Evolutionary conservation across 495 filamentous ascomycete genomes (phyloP), one percentile per base, ranked within the genome.

Genomic region (Diplogelasinospora grovesii): DNA sequence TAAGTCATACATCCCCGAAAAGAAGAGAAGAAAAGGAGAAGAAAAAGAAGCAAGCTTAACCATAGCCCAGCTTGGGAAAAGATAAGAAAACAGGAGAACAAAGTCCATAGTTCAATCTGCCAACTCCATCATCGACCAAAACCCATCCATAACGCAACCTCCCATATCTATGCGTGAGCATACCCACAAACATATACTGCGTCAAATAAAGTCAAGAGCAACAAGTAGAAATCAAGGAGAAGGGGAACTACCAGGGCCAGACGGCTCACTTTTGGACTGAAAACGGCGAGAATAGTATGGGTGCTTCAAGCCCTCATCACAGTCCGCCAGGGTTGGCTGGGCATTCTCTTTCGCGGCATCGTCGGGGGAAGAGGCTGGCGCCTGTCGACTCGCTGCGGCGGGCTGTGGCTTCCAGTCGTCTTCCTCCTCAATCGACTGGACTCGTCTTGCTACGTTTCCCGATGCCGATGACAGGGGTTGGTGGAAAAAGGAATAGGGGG

Each of bases 221-320:
- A n/a, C n/a, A n/a, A n/a, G n/a, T n/a, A n/a, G n/a, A n/a, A n/a
- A n/a, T n/a, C n/a, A n/a, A n/a, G n/a, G n/a, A n/a, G n/a, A n/a
- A n/a, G n/a, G n/a, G n/a, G n/a, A n/a, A n/a, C n/a, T 18, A 37
- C 26, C 9, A 15, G 21, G 9, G 6, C 21, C 22, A 24, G 14
- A 11, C 13, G 61, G 61, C 33, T 65, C 59, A 41, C 61, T 65
- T 44, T 57, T 63, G 18, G 50, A 57, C 38, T 63, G 50, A 7
- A 61, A 48, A 22, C 57, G 41, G 15, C 57, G 45, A 10, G 59
- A 58, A 33, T 59, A 57, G 9, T 43, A 40, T 9, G 59, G 61
- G 8, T 49, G 41, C 29, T 50, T 55, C n/a, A 36, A 38, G 22
- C 35, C 36, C 9, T n/a, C 26, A 16, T n/a, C 26, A 16, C 35